phyloP scores from a whole-genome alignment of 225 moss, liverwort and hornwort species.

The Polytrichum commune region DNA sequence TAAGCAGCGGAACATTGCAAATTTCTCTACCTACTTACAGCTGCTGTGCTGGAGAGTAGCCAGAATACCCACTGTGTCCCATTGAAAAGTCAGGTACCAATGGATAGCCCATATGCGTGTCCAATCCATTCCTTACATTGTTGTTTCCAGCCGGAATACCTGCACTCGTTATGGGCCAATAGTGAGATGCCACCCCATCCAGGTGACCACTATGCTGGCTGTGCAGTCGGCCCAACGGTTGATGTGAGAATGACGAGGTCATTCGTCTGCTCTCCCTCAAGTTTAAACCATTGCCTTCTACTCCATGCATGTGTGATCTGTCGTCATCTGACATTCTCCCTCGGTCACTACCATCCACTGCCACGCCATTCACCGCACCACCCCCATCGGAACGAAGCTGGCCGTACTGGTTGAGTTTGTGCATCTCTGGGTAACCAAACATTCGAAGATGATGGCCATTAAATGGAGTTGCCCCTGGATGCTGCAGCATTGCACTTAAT shows the following conservation, averaged over 20 bases:
- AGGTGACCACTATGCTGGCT: conserved; percentile 80
- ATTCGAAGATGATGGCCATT: conserved; percentile 52
- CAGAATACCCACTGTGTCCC: conserved; percentile 85
- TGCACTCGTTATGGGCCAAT: conserved; percentile 76
- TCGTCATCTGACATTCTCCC: conserved; percentile 54
- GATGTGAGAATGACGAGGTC: conserved; percentile 59
- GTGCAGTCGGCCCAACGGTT: conserved; percentile 67
- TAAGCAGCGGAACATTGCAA: too few species aligned
- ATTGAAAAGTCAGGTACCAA: conserved; percentile 86
- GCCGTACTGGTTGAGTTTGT: conserved; percentile 78
- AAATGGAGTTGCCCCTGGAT: conserved; percentile 52
- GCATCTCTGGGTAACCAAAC: conserved; percentile 54
- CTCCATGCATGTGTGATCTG: conserved; percentile 12
- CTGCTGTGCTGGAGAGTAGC: conserved; percentile 63
- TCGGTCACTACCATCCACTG: conserved; percentile 64
- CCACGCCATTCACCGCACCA: conserved; percentile 43
- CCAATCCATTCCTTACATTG: conserved; percentile 74
- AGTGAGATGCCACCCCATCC: conserved; percentile 76
- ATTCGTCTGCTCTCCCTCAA: conserved; percentile 64
- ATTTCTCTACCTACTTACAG: conserved; percentile 43
- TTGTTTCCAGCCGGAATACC: conserved; percentile 60
- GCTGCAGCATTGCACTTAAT: conserved; percentile 64
- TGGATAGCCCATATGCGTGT: conserved; percentile 83
- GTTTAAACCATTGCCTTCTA: conserved; percentile 35
- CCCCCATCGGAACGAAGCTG: conserved; percentile 55